phyloP scores from a whole-genome alignment of 1,284 basidiomycete species.

The Microstroma glucosiphilum region DNA sequence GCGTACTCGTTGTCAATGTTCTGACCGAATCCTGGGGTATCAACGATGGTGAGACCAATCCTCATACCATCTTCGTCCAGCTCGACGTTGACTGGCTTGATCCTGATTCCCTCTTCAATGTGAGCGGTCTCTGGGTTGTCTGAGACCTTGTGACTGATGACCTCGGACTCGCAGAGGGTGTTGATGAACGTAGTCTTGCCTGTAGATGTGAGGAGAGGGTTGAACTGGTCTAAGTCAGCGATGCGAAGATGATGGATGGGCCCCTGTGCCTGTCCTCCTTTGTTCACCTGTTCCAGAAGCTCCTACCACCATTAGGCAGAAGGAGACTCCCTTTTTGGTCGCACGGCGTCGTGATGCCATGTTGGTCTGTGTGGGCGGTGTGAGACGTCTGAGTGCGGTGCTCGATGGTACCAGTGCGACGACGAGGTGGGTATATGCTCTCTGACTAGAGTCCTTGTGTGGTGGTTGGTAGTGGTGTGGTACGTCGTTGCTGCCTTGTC shows the following conservation, averaged over 20 bases:
- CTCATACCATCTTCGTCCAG: constrained; percentile 97
- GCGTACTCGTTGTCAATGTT: constrained; percentile 98
- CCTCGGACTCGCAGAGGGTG: constrained; percentile 52
- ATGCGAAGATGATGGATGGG: neutral
- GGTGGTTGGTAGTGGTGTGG: too few species aligned
- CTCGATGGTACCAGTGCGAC: too few species aligned
- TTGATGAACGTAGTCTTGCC: constrained; percentile 49
- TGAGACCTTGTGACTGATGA: constrained; percentile 65
- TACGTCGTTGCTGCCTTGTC: too few species aligned
- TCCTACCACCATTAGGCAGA: constrained; percentile 51
- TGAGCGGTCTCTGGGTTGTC: constrained; percentile 85
- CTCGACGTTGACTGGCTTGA: constrained; percentile 93
- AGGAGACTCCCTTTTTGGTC: constrained; percentile 50
- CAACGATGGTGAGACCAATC: constrained; percentile 94
- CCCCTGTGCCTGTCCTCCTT: neutral
- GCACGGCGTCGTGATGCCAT: constrained; percentile 44
- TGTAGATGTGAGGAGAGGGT: constrained; percentile 1
- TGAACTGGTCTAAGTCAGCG: neutral
- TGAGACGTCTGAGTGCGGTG: too few species aligned
- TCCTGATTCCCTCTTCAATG: constrained; percentile 86
- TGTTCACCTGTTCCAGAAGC: constrained; percentile 42
- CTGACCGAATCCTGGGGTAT: constrained; percentile 97
- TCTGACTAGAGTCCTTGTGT: too few species aligned
- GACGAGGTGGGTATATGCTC: too few species aligned
- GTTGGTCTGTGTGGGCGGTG: neutral